Conservation (phyloP, 2,329 filamentous ascomycete species). For the Penicillium aurantiogriseum region DNA sequence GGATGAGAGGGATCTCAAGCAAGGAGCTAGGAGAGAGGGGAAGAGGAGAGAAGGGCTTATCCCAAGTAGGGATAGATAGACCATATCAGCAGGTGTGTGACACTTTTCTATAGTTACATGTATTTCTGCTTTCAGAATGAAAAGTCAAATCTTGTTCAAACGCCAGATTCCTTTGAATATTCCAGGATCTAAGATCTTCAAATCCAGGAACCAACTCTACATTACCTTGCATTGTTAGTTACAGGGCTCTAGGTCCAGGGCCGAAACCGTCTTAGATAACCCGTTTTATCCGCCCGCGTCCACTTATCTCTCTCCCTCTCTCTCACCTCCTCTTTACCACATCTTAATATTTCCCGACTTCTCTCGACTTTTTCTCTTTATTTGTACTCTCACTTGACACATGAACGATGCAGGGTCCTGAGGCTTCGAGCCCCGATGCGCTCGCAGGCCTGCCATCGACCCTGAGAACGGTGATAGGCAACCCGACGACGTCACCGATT, state of each 20-base stretch:
- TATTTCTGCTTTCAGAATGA: background rate
- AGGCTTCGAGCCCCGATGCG: conserved; percentile 40
- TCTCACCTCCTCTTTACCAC: conserved; percentile 1
- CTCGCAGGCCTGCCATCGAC: conserved; percentile 37
- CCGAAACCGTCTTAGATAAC: conserved; percentile 33
- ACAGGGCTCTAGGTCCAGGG: background rate
- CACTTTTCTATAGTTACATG: background rate
- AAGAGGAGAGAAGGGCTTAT: conserved; percentile 14
- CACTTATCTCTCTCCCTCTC: conserved; percentile 17
- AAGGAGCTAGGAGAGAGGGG: conserved; percentile 20
- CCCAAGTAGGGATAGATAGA: conserved; percentile 16
- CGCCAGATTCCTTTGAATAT: background rate
- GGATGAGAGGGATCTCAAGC: conserved; percentile 15
- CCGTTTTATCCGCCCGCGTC: conserved; percentile 18
- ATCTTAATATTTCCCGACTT: background rate
- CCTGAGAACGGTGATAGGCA: conserved; percentile 33
- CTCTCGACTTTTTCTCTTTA: background rate
- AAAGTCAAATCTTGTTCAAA: background rate
- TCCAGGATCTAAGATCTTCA: background rate
- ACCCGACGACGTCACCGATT: conserved; percentile 30
- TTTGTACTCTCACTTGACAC: conserved; percentile 16
- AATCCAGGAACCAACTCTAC: conserved; percentile 5
- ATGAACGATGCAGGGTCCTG: conserved; percentile 43
- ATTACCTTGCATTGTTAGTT: conserved; percentile 3
- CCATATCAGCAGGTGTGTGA: background rate